A percentile compares a stretch with the other conserved stretches of the same genome.
Evolutionary conservation across 495 filamentous ascomycete genomes (phyloP).

Genomic region (Umbilicaria muhlenbergii): DNA sequence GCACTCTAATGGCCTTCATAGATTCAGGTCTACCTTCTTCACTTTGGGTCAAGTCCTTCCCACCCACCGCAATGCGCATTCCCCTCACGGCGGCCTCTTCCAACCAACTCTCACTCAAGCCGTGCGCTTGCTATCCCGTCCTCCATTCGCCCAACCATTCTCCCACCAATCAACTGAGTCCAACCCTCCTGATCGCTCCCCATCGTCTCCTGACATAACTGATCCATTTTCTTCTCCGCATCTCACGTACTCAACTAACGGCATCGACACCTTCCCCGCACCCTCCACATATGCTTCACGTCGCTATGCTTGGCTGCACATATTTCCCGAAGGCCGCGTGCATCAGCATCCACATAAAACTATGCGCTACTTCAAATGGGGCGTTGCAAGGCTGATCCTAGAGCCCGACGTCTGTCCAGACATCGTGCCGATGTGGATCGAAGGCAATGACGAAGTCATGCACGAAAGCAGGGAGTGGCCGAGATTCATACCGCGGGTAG

Average conservation of each 20-base stretch:
- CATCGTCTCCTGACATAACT: slow-evolving; percentile 33
- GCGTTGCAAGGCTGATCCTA: slow-evolving; percentile 73
- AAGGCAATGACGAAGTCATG: slow-evolving; percentile 76
- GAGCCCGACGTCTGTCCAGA: slow-evolving; percentile 71
- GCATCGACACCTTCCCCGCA: slow-evolving; percentile 37
- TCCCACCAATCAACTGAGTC: slow-evolving; percentile 24
- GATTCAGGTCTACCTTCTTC: slow-evolving; percentile 56
- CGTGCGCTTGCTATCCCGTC: slow-evolving; percentile 63
- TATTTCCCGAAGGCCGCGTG: slow-evolving; percentile 89
- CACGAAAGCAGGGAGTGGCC: slow-evolving; percentile 62
- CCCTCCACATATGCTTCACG: slow-evolving; percentile 37
- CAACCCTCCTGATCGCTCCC: slow-evolving; percentile 23
- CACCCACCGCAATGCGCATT: slow-evolving; percentile 67
- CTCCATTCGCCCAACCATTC: slow-evolving; percentile 32
- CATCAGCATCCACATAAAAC: slow-evolving; percentile 68
- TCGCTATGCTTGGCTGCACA: slow-evolving; percentile 69
- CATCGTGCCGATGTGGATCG: slow-evolving; percentile 85
- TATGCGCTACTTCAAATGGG: slow-evolving; percentile 98
- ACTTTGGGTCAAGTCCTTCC: slow-evolving; percentile 75
- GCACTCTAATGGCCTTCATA: background rate
- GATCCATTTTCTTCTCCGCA: slow-evolving; percentile 44
- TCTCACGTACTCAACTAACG: slow-evolving; percentile 41
- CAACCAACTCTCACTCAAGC: slow-evolving; percentile 80
- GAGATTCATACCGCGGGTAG: slow-evolving; percentile 62
- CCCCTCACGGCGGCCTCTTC: slow-evolving; percentile 59